Percentiles rank a stretch among this genome's conserved stretches.
Conservation (phyloP, 768 basidiomycete species). For the Amyloporia xantha region DNA sequence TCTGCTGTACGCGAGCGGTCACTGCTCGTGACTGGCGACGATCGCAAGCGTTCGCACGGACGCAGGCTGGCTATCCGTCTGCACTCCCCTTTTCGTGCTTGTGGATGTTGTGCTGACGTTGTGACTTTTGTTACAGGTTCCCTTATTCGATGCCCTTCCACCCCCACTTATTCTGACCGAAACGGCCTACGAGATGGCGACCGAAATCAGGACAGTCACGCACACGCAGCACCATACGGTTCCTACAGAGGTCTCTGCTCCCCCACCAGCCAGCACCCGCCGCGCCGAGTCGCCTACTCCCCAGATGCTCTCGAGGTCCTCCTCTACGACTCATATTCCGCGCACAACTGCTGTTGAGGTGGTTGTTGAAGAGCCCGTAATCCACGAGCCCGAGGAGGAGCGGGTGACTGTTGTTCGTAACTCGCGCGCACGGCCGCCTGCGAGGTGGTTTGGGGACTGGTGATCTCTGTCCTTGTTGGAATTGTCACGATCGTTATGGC, state of each 20-base stretch:
- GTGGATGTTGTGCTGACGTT: constrained; percentile 18
- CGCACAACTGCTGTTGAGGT: constrained; percentile 68
- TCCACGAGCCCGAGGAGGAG: constrained; percentile 33
- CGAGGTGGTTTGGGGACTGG: constrained; percentile 23
- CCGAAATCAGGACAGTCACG: constrained; percentile 44
- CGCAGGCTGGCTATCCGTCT: constrained; percentile 26
- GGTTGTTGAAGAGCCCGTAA: constrained; percentile 50
- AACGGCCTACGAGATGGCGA: constrained; percentile 48
- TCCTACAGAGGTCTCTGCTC: constrained; percentile 45
- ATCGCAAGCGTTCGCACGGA: too few relatives aligned
- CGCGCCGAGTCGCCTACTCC: constrained; percentile 69
- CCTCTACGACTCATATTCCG: constrained; percentile 52
- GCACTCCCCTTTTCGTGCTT: constrained; percentile 18
- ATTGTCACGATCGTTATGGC: too few relatives aligned
- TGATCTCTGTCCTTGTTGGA: constrained; percentile 16
- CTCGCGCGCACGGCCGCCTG: constrained; percentile 16
- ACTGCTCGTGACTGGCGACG: constrained; percentile 9
- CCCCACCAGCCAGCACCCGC: constrained; percentile 74
- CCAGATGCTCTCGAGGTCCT: constrained; percentile 49
- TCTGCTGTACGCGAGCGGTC: constrained; percentile 16
- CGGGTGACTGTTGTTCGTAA: constrained; percentile 26
- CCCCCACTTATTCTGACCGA: constrained; percentile 40
- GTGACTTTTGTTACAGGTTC: constrained; percentile 12
- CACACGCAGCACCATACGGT: constrained; percentile 27
- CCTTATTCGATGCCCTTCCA: constrained; percentile 29